Base-by-base conservation (phyloP, 768 basidiomycete species). In the Pleurotus pulmonarius region DNA sequence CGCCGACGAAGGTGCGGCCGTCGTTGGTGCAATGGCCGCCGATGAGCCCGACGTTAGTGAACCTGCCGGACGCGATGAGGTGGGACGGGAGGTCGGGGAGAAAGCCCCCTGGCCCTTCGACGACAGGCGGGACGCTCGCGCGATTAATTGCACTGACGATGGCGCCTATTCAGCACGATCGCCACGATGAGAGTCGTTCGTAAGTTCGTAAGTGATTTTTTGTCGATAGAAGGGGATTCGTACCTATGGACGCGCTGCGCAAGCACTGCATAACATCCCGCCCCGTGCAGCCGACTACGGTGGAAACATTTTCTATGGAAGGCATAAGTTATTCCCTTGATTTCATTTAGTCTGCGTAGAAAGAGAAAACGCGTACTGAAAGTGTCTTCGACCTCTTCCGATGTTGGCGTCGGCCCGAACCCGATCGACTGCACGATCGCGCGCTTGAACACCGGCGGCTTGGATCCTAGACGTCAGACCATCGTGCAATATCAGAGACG, bases 21-120 rank as follows among this genome's bases (percentile, higher is more conserved):
- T 78, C 76, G 15, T 74, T 74, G 1, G 74, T 73, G 53, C 75
- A 76, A 56, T 77, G 75, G 5, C 75, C 75, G 16, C 69, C 75
- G 5, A 71, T 60, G 41, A 71, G 68, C 8, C 74, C 70, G 2
- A 75, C 71, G 9, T 61, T 54, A 43, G 44, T 65, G 54, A 75
- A 71, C 13, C 65, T 68, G 9, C 73, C 70, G 4, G 60, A 43
- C 9, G 65, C 51, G 46, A 76, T 72, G 11, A 75, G 64, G 12
- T 65, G 65, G 12, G 73, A 71, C 4, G 75, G 73, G 37, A 72
- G 67, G 34, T 70, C 71, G 8, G 73, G 67, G 18, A 71, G 62
- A 61, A 71, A 69, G 1, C 64, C 69, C 2, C 18, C 47, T 2
- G 65, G 60, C 2, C 66, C 67, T 41, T 73, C 71, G 20, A 70